phyloP scores from a whole-genome alignment of 805 yeast species.

The Saccharomycopsis schoenii region DNA sequence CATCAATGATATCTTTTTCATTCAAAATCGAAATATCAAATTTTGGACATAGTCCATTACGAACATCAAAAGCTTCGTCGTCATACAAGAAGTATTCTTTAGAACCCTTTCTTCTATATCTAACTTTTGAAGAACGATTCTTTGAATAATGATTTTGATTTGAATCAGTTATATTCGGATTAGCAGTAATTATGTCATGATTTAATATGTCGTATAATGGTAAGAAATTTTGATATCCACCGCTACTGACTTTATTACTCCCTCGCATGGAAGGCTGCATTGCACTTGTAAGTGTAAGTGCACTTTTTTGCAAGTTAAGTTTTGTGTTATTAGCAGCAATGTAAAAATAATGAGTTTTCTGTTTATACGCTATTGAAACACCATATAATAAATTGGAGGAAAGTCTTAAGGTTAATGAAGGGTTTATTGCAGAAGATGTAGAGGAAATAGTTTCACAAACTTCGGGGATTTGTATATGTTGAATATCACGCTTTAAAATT shows the following conservation, averaged over 20 bases:
- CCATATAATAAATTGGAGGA: conserved; percentile 37
- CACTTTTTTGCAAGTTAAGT: not conserved
- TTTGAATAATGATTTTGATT: not conserved
- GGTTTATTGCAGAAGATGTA: conserved; percentile 16
- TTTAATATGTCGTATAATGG: not conserved
- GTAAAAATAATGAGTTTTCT: conserved; percentile 38
- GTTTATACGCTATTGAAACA: conserved; percentile 35
- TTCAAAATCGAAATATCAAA: not conserved
- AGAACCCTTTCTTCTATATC: not conserved
- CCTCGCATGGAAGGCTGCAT: not conserved
- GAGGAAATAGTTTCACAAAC: conserved; percentile 27
- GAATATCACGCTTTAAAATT: conserved; percentile 27
- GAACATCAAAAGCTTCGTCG: conserved; percentile 31
- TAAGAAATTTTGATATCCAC: not conserved
- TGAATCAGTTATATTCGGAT: too few species aligned
- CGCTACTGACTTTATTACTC: not conserved
- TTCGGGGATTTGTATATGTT: conserved; percentile 33
- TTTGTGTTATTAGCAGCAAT: conserved; percentile 17
- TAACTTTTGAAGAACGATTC: not conserved
- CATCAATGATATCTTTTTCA: not conserved
- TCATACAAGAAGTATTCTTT: conserved; percentile 23
- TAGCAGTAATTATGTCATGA: not conserved
- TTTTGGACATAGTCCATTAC: conserved; percentile 24
- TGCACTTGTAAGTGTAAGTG: not conserved
- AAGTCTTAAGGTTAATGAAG: conserved; percentile 23